These are phyloP conservation scores for Sporisorium exsertum DNA, from an alignment of 1,284 basidiomycete species.

Conservation along the genomic window DNA sequence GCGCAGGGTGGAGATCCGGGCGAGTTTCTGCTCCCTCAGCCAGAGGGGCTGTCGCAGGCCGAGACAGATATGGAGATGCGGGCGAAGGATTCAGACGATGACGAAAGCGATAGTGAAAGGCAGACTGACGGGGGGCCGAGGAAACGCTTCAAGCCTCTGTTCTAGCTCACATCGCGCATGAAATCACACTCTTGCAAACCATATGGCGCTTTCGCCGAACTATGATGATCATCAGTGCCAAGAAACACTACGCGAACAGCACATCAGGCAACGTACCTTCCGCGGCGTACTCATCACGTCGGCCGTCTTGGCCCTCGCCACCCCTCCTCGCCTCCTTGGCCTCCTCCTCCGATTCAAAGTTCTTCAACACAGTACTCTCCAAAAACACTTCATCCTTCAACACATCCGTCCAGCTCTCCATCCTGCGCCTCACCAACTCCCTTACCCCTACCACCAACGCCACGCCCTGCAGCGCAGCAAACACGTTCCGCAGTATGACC, in stretches of 20 bases:
- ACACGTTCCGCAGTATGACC: slow-evolving; percentile 23
- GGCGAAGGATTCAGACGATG: neutral
- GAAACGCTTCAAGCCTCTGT: slow-evolving; percentile 39
- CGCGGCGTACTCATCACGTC: slow-evolving; percentile 13
- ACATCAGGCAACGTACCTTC: slow-evolving; percentile 43
- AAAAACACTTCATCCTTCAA: slow-evolving; percentile 66
- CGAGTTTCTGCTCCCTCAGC: slow-evolving; percentile 15
- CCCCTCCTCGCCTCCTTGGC: neutral
- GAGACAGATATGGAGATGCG: neutral
- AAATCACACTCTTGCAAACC: neutral
- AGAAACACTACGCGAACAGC: slow-evolving; percentile 19
- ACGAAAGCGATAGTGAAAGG: slow-evolving; percentile 1
- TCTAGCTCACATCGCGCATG: slow-evolving; percentile 4
- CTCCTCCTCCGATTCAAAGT: slow-evolving; percentile 33
- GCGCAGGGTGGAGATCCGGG: slow-evolving; percentile 32
- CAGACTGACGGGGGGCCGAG: neutral
- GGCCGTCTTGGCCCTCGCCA: neutral
- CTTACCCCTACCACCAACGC: slow-evolving; percentile 7
- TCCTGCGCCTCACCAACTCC: slow-evolving; percentile 18
- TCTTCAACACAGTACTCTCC: slow-evolving; percentile 63
- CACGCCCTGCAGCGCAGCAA: slow-evolving; percentile 17
- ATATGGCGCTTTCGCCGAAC: neutral
- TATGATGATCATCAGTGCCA: neutral
- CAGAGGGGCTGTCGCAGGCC: neutral
- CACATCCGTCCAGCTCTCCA: slow-evolving; percentile 57